Evolutionary conservation across 2,329 filamentous ascomycete genomes (phyloP).

Genomic region (Thielaviopsis populi): DNA sequence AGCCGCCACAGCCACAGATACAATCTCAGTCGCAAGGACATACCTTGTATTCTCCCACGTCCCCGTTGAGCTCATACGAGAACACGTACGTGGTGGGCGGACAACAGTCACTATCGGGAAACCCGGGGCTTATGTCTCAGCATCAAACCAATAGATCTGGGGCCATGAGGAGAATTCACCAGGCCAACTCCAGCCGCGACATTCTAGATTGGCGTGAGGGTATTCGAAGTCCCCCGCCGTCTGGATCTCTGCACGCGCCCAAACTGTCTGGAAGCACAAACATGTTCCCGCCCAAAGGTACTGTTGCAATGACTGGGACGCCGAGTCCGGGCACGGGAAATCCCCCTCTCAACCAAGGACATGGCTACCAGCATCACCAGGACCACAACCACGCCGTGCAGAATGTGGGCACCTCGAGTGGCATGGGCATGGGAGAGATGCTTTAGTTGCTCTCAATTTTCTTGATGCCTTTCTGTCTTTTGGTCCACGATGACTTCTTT

Average conservation of each 20-base stretch:
- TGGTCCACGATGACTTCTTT: not conserved
- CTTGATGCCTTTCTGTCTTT: not conserved
- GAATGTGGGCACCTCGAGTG: not conserved
- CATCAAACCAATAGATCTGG: not conserved
- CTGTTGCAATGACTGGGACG: not conserved
- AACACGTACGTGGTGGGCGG: not conserved
- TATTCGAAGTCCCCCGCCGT: conserved; percentile 9
- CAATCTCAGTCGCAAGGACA: not conserved
- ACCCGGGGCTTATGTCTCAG: not conserved
- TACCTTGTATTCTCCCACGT: conserved; percentile 2
- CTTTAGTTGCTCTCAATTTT: not conserved
- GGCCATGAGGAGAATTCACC: not conserved
- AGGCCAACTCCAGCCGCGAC: conserved; percentile 6
- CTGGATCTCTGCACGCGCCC: conserved; percentile 24
- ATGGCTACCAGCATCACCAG: too few species aligned
- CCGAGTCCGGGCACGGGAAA: not conserved
- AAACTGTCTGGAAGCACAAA: conserved; percentile 25
- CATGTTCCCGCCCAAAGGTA: conserved; percentile 22
- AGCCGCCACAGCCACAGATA: not conserved
- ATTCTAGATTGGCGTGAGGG: conserved; percentile 11
- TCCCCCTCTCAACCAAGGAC: not conserved
- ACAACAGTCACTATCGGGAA: not conserved
- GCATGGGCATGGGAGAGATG: conserved; percentile 8
- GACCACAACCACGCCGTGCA: not conserved
- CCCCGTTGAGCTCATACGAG: not conserved